Evolutionary conservation across 768 basidiomycete species (phyloP).

Genomic region (Austroboletus eburneus): DNA sequence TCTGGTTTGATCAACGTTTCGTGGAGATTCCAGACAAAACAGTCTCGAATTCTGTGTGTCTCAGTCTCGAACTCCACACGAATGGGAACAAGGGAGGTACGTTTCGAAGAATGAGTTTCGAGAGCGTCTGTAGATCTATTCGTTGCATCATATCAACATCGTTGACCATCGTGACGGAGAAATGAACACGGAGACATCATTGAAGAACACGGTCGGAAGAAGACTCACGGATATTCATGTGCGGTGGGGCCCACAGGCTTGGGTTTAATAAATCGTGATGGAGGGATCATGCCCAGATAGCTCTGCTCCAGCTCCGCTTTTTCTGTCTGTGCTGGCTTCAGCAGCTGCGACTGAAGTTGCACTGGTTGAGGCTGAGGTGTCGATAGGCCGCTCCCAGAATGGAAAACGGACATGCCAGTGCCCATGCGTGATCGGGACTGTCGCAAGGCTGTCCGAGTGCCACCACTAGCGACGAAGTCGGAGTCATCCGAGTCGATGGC

Average conservation of each 20-base stretch:
- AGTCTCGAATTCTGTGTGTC: conserved; percentile 86
- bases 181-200: conserved; percentile 12
- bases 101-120: conserved; percentile 53
- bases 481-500: conserved; percentile 83
- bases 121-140: conserved; percentile 62
- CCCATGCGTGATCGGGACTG: conserved; percentile 42
- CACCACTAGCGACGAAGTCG: conserved; percentile 68
- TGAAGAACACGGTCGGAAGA: conserved; percentile 4
- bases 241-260: conserved; percentile 53
- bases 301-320: conserved; percentile 77
- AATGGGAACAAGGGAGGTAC: conserved; percentile 74
- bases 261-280: conserved; percentile 68
- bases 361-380: conserved; percentile 30
- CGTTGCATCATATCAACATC: conserved; percentile 16
- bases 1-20: conserved; percentile 85
- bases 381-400: conserved; percentile 42
- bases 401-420: conserved; percentile 53
- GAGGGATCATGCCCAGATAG: conserved; percentile 84
- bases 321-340: conserved; percentile 29
- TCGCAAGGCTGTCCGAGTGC: conserved; percentile 54
- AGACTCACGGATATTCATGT: conserved; percentile 74
- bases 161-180: conserved; percentile 13
- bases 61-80: conserved; percentile 95
- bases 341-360: conserved; percentile 15
- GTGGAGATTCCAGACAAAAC: conserved; percentile 93